Conservation (phyloP, 768 basidiomycete genomes). For the Pisolithus marmoratus region DNA sequence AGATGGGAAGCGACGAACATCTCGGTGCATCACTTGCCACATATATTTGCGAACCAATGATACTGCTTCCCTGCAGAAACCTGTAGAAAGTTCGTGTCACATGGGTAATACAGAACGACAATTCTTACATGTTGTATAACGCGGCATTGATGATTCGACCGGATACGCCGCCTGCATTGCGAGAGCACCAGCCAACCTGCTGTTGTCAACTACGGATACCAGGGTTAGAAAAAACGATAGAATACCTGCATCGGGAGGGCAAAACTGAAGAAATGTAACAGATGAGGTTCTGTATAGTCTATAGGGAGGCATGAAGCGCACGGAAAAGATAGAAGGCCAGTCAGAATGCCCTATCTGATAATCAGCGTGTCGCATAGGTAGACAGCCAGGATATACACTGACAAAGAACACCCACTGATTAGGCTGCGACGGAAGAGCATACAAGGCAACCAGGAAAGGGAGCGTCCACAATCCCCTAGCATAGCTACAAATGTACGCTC, state of each 20-base stretch:
- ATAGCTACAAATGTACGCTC: constrained; percentile 52
- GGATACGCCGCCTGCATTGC: constrained; percentile 55
- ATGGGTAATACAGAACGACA: not conserved
- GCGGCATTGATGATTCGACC: constrained; percentile 56
- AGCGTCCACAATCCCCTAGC: constrained; percentile 55
- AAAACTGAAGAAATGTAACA: constrained; percentile 24
- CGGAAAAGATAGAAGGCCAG: constrained; percentile 43
- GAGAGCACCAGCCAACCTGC: constrained; percentile 52
- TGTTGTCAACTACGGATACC: not conserved
- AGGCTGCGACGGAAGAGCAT: constrained; percentile 40
- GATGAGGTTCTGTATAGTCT: not conserved
- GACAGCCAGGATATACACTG: constrained; percentile 6
- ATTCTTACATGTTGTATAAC: constrained; percentile 48
- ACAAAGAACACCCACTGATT: constrained; percentile 54
- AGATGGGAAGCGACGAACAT: constrained; percentile 31
- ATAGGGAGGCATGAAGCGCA: constrained; percentile 12
- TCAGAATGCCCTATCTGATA: constrained; percentile 32
- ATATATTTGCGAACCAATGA: constrained; percentile 53
- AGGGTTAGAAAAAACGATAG: not conserved
- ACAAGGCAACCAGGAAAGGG: constrained; percentile 55
- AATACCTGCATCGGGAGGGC: constrained; percentile 46
- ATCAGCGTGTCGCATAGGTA: not conserved
- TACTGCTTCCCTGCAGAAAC: constrained; percentile 38
- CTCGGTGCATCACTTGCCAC: constrained; percentile 49
- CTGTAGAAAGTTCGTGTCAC: constrained; percentile 5